phyloP scores from a whole-genome alignment of 2,329 filamentous ascomycete species.

The Aspergillus ruber region DNA sequence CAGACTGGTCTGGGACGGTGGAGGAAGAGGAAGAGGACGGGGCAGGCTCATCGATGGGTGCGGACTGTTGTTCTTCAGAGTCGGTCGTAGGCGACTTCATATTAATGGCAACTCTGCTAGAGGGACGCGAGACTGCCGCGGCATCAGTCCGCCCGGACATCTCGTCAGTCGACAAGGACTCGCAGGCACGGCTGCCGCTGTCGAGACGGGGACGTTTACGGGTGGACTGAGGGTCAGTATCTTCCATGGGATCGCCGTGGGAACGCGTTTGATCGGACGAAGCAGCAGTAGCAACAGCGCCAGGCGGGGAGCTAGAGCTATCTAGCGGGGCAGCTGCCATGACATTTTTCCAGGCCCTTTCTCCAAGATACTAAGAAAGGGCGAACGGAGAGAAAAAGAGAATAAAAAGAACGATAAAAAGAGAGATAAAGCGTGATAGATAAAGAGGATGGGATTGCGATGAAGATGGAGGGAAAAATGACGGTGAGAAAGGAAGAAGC shows the following conservation, averaged over 20 bases:
- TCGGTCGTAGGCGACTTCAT: conserved; percentile 30
- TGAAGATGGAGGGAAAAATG: conserved; percentile 4
- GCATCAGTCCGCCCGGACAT: conserved; percentile 15
- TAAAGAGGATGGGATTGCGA: conserved; percentile 13
- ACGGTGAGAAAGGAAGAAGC: neutral
- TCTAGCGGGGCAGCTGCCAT: conserved; percentile 43
- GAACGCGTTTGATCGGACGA: conserved; percentile 24
- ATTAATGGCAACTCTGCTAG: conserved; percentile 45
- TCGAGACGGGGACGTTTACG: conserved; percentile 45
- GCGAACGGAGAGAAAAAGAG: conserved; percentile 1
- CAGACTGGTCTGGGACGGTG: conserved; percentile 7
- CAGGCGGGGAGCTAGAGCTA: conserved; percentile 37
- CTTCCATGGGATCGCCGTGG: conserved; percentile 35
- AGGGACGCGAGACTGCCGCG: conserved; percentile 27
- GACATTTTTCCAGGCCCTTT: conserved; percentile 30
- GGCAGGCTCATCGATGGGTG: conserved; percentile 9
- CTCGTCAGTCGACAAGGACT: conserved; percentile 27
- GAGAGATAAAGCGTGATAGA: neutral
- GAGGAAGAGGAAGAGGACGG: conserved; percentile 8
- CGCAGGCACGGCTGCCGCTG: conserved; percentile 33
- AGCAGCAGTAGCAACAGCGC: conserved; percentile 23
- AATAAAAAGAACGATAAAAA: conserved; percentile 1
- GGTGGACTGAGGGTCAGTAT: conserved; percentile 30
- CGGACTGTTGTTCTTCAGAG: neutral
- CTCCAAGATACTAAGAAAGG: conserved; percentile 5